Evolutionary conservation across 2,329 filamentous ascomycete genomes (phyloP), one percentile per base, ranked within the genome.

Genomic region (Talaromyces funiculosus): DNA sequence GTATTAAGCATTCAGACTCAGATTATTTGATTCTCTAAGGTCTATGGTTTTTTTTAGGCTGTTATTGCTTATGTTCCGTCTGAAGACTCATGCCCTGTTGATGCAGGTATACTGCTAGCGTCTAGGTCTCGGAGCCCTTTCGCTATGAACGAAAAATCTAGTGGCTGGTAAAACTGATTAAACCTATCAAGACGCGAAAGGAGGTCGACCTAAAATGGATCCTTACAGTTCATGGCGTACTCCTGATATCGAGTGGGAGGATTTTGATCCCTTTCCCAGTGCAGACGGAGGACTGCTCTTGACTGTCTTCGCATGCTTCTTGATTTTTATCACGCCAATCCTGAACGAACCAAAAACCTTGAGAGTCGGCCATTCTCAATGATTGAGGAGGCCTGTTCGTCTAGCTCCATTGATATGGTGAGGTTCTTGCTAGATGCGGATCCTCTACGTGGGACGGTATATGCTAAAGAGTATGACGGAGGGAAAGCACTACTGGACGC

Each of bases 381-480:
- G 57, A 22, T 67, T 24, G 54, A 63, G 53, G 54, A 51, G 24
- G 62, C 64, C 31, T 65, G 65, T 62, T 14, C 35, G 10, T 16
- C 33, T 12, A 63, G 40, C 12, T 54, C 61, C 42, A 10, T 66
- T 38, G 61, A 66, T 35, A 61, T 55, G 7, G 57, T 59, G 26
- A 61, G 49, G 12, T 64, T 66, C 40, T 38, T 66, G 10, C 57
- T 66, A 29, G 63, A 66, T 42, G 57, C 57, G 26, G 49, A 66
- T 42, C 64, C 62, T 53, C 55, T 62, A 14, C 57, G 64, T 24
- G 62, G 40, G 12, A 53, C 59, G 8, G 42, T 63, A 24, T 26
- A 63, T 22, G 29, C 59, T 18, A 18, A 37, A 42, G 54, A 57
- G 24, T 42, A 22, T 3, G 9, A 26, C 20, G 35, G 31, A 24